A percentile compares a stretch with the other conserved stretches of the same genome.
These are phyloP conservation scores for Papiliotrema nemorosa DNA, from an alignment of 1,284 basidiomycete genomes.

Conservation along the genomic window DNA sequence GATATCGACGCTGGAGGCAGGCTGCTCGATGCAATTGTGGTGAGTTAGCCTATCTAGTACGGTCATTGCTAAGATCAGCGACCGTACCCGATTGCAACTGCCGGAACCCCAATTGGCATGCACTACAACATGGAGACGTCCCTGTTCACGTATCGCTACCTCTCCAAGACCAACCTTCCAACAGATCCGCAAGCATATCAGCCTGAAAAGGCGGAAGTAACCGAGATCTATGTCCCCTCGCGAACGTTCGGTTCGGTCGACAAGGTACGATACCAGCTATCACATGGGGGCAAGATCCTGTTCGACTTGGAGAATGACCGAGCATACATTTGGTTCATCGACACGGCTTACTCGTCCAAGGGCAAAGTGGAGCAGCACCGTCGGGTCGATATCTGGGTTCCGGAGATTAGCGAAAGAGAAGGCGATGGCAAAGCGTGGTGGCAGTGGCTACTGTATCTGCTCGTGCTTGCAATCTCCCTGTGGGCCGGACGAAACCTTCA, in stretches of 20 bases:
- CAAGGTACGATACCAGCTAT: constrained; percentile 20
- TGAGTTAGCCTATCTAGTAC: constrained; percentile 18
- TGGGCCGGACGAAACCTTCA: constrained; percentile 14
- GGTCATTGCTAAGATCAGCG: constrained; percentile 26
- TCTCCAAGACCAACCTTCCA: constrained; percentile 15
- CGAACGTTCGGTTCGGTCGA: constrained; percentile 21
- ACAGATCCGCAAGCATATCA: constrained; percentile 9
- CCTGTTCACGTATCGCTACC: constrained; percentile 31
- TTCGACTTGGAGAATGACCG: constrained; percentile 33
- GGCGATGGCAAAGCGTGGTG: background rate
- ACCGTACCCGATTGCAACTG: constrained; percentile 46
- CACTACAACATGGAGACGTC: constrained; percentile 28
- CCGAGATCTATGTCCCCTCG: constrained; percentile 72
- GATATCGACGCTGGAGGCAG: constrained; percentile 73
- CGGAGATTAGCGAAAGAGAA: constrained; percentile 1
- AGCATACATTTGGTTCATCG: constrained; percentile 41
- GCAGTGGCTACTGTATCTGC: background rate
- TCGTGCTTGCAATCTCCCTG: background rate
- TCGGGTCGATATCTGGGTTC: constrained; percentile 39
- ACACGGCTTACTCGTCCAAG: constrained; percentile 9
- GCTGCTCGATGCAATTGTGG: constrained; percentile 69
- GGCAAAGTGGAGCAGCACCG: constrained; percentile 9
- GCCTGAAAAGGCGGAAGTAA: constrained; percentile 58
- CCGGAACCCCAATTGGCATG: constrained; percentile 38
- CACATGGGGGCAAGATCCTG: constrained; percentile 23